phyloP scores from a whole-genome alignment of 1,139 yeast species.

The Geotrichum klebahnii region DNA sequence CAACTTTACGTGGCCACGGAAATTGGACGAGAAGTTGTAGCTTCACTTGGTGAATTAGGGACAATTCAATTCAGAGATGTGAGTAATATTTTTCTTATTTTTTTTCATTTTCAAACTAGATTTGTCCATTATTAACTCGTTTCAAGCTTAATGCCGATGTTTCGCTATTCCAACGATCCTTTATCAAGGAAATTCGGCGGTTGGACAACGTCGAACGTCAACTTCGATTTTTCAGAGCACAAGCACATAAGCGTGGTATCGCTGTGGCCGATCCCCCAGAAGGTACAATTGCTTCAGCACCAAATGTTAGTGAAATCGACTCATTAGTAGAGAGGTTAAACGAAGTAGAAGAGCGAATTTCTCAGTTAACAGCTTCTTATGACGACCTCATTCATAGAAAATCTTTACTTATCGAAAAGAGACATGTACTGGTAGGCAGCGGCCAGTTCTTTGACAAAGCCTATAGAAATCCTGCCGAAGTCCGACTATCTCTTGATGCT shows the following conservation, averaged over 20 bases:
- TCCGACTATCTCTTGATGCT: conserved; percentile 33
- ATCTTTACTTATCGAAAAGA: conserved; percentile 56
- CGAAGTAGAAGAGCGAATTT: conserved; percentile 54
- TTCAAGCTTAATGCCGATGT: conserved; percentile 60
- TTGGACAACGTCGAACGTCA: conserved; percentile 63
- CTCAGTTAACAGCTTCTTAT: conserved; percentile 54
- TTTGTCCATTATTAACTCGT: conserved; percentile 11
- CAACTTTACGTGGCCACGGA: conserved; percentile 92
- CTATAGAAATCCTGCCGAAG: conserved; percentile 30
- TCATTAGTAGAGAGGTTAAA: conserved; percentile 66
- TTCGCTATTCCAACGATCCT: conserved; percentile 81
- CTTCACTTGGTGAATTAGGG: conserved; percentile 75
- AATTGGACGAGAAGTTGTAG: conserved; percentile 80
- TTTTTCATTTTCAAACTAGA: not conserved
- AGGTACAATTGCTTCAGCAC: conserved; percentile 37
- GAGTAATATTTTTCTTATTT: conserved; percentile 8
- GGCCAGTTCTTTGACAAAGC: conserved; percentile 57
- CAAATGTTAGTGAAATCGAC: conserved; percentile 67
- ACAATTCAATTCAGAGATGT: conserved; percentile 77
- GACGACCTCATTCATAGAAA: conserved; percentile 53
- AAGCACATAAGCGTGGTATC: conserved; percentile 33
- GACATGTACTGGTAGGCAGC: conserved; percentile 65
- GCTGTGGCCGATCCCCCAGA: conserved; percentile 30
- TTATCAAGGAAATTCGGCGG: conserved; percentile 72
- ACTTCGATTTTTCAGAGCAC: conserved; percentile 38